Percentiles rank a stretch among this genome's conserved stretches.
phyloP scores from a whole-genome alignment of 805 yeast genomes.

The Wilhelminamyces savonicus region DNA sequence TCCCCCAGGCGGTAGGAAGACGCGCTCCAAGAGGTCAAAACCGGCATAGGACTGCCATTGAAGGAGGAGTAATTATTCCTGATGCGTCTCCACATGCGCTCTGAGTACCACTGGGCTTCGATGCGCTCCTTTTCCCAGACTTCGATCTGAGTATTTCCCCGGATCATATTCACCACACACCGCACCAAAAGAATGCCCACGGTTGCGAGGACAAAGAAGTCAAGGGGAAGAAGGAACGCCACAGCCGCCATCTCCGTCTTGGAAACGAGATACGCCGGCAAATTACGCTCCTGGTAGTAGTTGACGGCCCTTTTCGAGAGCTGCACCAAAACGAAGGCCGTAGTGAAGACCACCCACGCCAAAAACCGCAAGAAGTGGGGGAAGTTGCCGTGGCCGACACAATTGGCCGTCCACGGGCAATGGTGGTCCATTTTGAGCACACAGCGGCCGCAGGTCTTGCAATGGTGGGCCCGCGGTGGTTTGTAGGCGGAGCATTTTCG shows the following conservation, averaged over 20 bases:
- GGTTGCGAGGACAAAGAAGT: conserved; percentile 54
- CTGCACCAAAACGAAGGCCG: conserved; percentile 40
- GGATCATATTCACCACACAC: conserved; percentile 48
- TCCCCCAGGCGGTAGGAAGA: conserved; percentile 5
- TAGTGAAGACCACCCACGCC: conserved; percentile 52
- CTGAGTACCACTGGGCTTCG: conserved; percentile 55
- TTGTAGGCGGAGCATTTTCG: conserved; percentile 64
- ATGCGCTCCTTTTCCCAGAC: conserved; percentile 87
- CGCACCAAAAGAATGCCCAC: conserved; percentile 56
- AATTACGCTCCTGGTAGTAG: conserved; percentile 42
- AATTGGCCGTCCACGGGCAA: conserved; percentile 87
- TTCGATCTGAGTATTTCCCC: conserved; percentile 86
- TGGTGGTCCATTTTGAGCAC: conserved; percentile 92
- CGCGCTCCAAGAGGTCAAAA: conserved; percentile 42
- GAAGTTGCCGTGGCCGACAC: conserved; percentile 74
- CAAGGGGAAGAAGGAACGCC: conserved; percentile 47
- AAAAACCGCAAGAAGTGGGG: conserved; percentile 80
- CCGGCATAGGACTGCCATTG: conserved; percentile 37
- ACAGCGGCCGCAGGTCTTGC: conserved; percentile 69
- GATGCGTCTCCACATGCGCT: conserved; percentile 46
- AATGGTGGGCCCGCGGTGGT: conserved; percentile 84
- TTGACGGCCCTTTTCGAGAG: conserved; percentile 32
- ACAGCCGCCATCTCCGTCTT: conserved; percentile 50
- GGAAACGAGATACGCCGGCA: conserved; percentile 52
- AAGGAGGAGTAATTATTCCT: conserved; percentile 36